These are phyloP conservation scores for Lentinula edodes DNA, from an alignment of 768 basidiomycete species.

Conservation along the genomic window DNA sequence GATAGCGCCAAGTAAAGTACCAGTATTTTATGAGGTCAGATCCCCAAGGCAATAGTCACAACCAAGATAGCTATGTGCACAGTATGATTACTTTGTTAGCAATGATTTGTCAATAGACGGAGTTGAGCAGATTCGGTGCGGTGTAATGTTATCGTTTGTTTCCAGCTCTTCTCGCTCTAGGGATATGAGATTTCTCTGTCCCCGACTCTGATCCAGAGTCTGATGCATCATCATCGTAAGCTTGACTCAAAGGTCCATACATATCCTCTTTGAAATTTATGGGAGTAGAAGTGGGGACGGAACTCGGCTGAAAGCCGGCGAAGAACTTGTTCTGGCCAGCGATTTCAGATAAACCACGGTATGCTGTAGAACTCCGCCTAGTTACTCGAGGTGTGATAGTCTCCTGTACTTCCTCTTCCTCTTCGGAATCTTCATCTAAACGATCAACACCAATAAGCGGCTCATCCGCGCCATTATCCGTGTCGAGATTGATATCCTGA, in stretches of 20 bases:
- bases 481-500: slow-evolving; percentile 13
- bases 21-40: too few relatives aligned
- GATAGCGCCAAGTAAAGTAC: too few relatives aligned
- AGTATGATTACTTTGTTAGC: too few relatives aligned
- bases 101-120: not conserved
- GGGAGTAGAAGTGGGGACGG: not conserved
- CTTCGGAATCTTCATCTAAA: slow-evolving; percentile 31
- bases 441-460: not conserved
- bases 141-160: not conserved
- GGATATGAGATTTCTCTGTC: slow-evolving; percentile 51
- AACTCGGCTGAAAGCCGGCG: slow-evolving; percentile 5
- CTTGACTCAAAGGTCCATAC: slow-evolving; percentile 32
- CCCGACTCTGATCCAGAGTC: slow-evolving; percentile 31
- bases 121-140: too few relatives aligned
- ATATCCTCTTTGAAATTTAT: slow-evolving; percentile 27
- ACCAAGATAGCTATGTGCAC: too few relatives aligned
- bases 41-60: too few relatives aligned
- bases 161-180: slow-evolving; percentile 51
- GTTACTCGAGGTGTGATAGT: slow-evolving; percentile 16
- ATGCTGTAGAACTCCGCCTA: slow-evolving; percentile 15
- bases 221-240: slow-evolving; percentile 30
- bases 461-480: not conserved
- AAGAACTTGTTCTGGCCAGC: slow-evolving; percentile 33
- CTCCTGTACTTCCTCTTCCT: slow-evolving; percentile 31
- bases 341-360: slow-evolving; percentile 50